Evolutionary conservation across 2,329 filamentous ascomycete genomes (phyloP), one percentile per base, ranked within the genome.

Genomic region (Verticillium longisporum): DNA sequence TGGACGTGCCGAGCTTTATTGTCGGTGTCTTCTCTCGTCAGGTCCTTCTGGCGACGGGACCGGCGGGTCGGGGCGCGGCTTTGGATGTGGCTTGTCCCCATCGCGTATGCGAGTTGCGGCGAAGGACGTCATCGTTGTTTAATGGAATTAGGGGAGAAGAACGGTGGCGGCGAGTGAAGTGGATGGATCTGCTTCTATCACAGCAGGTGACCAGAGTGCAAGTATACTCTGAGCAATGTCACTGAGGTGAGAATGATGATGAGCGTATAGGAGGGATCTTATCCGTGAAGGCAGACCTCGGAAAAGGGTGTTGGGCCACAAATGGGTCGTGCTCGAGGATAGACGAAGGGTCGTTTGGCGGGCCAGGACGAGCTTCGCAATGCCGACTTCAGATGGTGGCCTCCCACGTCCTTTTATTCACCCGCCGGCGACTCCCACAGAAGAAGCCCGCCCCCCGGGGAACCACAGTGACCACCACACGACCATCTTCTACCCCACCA

Each of bases 31-130:
- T 50, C 45, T 50, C 7, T 67, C 66, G 58, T 69, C 64, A 13
- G 69, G 69, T 21, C 56, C 60, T 7, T 67, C 64, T 53, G 70
- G 71, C 26, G 68, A 66, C 37, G 71, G 71, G 5, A 67, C 68
- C 14, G 70, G 69, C 55, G 71, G 70, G 36, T 71, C 68, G 18
- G 71, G 71, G 31, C 63, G 67, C 41, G 71, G 71, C 57, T 68
- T 68, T 37, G 71, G 71, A 26, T 64, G 56, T 9, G 71, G 71
- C 33, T 67, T 71, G 61, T 69, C 61, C n/a, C 38, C 57, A 33
- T 67, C 62, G 37, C 54, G 37, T 26, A 13, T n/a, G 45, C 18
- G n/a, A 11, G 45, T 13, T 3, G 18, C 21, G n/a, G 18, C 18
- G 45, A 26, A 21, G 18, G 45, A 50, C 7, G 45, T 7, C 45